phyloP scores from a whole-genome alignment of 2,329 filamentous ascomycete species.

The Biscogniauxia sp. region DNA sequence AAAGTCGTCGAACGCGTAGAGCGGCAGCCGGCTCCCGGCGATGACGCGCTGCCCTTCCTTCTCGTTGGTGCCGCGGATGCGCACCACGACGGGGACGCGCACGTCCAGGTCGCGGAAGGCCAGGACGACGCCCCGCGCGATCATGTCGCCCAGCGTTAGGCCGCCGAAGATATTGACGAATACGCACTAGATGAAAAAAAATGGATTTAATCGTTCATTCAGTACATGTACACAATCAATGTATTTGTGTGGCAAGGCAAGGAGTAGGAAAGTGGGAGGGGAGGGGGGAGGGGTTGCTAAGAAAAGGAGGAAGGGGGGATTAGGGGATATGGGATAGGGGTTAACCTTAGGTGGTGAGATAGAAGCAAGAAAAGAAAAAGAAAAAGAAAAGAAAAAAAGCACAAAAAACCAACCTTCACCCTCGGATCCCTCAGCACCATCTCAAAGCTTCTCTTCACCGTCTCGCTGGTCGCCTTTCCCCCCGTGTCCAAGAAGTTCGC shows the following conservation, averaged over 20 bases:
- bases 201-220: background rate
- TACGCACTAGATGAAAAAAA: constrained; percentile 39
- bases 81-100: constrained; percentile 71
- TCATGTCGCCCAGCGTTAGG: constrained; percentile 76
- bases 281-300: background rate
- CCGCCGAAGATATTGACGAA: constrained; percentile 58
- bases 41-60: constrained; percentile 68
- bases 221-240: background rate
- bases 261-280: background rate
- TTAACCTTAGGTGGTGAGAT: too few species aligned
- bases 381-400: constrained; percentile 35
- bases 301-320: background rate
- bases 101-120: constrained; percentile 69
- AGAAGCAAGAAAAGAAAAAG: background rate
- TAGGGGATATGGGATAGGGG: too few species aligned
- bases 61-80: constrained; percentile 74
- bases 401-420: constrained; percentile 69
- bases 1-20: constrained; percentile 73
- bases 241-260: background rate
- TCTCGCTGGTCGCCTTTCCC: constrained; percentile 80
- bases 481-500: constrained; percentile 90
- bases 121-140: constrained; percentile 69
- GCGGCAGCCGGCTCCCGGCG: constrained; percentile 61
- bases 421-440: constrained; percentile 69
- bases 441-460: constrained; percentile 74